A percentile compares a stretch with the other conserved stretches of the same genome.
These are phyloP conservation scores for Quercus cerris DNA, from an alignment of 306 rosid genomes.

Conservation along the genomic window DNA sequence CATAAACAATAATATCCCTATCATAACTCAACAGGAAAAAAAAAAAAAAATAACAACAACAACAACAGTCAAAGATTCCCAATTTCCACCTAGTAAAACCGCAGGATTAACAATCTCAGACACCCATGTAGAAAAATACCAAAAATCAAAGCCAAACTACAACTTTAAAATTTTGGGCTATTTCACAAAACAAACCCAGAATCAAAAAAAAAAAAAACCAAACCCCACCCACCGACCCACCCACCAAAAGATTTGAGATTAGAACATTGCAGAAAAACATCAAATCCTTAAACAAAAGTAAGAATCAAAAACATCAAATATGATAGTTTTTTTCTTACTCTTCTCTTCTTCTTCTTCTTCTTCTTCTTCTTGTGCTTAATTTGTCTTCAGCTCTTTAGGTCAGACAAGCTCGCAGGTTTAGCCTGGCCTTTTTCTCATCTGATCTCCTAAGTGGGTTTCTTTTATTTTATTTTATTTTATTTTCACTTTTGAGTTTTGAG, in stretches of 20 bases:
- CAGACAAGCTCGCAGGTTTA: conserved; percentile 1
- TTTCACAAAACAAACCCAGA: neutral
- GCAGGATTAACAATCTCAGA: neutral
- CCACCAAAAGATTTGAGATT: conserved; percentile 1
- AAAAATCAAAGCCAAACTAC: neutral
- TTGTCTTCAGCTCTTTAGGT: neutral
- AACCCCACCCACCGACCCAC: conserved; percentile 13
- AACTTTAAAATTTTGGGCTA: neutral
- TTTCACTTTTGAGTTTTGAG: too few species aligned
- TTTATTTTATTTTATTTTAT: neutral
- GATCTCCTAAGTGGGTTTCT: neutral
- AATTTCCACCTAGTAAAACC: neutral
- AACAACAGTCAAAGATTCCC: neutral
- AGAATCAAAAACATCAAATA: neutral
- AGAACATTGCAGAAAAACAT: neutral
- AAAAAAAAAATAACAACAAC: neutral
- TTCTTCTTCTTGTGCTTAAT: neutral
- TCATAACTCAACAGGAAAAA: neutral
- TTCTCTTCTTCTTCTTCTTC: neutral
- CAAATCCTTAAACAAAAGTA: neutral
- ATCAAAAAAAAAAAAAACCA: neutral
- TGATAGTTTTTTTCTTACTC: too few species aligned
- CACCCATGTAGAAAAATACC: neutral
- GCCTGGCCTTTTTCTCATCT: neutral
- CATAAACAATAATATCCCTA: neutral